These are phyloP conservation scores for Suhomyces sp. DNA, from an alignment of 805 yeast genomes.

Conservation along the genomic window DNA sequence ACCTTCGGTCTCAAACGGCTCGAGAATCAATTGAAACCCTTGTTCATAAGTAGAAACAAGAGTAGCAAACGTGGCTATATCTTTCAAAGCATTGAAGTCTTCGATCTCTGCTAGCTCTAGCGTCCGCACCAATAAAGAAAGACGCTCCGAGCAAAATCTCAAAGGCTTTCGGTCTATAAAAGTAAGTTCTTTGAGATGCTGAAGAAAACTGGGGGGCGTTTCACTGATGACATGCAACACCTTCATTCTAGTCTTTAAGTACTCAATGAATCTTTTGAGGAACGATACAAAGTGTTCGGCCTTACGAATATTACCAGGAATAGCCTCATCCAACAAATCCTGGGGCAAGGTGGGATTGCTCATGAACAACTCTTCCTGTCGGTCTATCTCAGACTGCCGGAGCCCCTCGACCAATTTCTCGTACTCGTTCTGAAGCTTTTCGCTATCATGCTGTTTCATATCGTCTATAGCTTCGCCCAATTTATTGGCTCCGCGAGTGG, in stretches of 20 bases:
- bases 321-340: slow-evolving; percentile 85
- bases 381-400: slow-evolving; percentile 69
- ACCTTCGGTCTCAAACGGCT: slow-evolving; percentile 93
- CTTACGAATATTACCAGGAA: slow-evolving; percentile 94
- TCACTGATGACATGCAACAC: slow-evolving; percentile 97
- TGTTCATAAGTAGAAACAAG: slow-evolving; percentile 90
- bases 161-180: slow-evolving; percentile 91
- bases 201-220: slow-evolving; percentile 89
- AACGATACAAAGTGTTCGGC: slow-evolving; percentile 97
- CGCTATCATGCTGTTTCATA: slow-evolving; percentile 78
- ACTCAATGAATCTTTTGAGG: slow-evolving; percentile 87
- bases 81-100: slow-evolving; percentile 89
- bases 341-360: slow-evolving; percentile 83
- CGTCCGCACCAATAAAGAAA: slow-evolving; percentile 84
- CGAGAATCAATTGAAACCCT: slow-evolving; percentile 88
- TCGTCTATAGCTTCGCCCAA: slow-evolving; percentile 80
- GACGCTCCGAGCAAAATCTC: slow-evolving; percentile 86
- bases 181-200: slow-evolving; percentile 89
- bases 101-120: slow-evolving; percentile 85
- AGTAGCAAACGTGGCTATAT: slow-evolving; percentile 95
- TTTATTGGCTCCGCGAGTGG: slow-evolving; percentile 81
- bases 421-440: slow-evolving; percentile 84
- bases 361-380: slow-evolving; percentile 66
- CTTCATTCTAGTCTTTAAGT: slow-evolving; percentile 95
- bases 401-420: slow-evolving; percentile 87